Evolutionary conservation across 495 filamentous ascomycete genomes (phyloP), one percentile per base, ranked within the genome.

Genomic region (Cenococcum geophilum): DNA sequence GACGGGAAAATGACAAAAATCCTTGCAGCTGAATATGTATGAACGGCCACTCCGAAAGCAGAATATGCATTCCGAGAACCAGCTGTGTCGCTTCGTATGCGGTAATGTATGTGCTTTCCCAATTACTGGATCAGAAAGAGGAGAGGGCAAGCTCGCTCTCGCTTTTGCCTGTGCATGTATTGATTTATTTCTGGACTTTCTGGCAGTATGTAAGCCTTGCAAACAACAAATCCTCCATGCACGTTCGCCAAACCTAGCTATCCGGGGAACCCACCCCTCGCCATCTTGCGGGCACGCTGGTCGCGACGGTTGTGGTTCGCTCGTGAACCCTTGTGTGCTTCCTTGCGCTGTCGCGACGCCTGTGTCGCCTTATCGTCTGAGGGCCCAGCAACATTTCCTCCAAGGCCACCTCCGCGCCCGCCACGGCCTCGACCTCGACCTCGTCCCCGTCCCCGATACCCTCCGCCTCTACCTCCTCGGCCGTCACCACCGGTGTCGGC

Each of bases 311-410:
- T 76, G 57, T 77, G 75, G 61, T 77, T 77, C 53, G 74, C 75
- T 58, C 74, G 60, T 8, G 65, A 68, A 10, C 72, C 68, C 61
- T 87, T 64, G 80, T 80, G 68, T 81, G 87, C 73, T 82, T 96
- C 66, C 73, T 85, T 65, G 76, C 77, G 32, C 80, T 85, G 18
- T 76, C 86, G 65, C 42, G 76, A 66, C 48, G 74, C 75, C 57
- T 86, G 80, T 1, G 82, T 86, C 8, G 75, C 78, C 62, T 80
- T 80, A 22, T 87, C 83, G 14, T 79, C 77, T 16, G 82, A 72
- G 10, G 80, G 78, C 16, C 83, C 86, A 12, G 80, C 77, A 12
- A 83, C 81, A 62, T 78, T 79, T 37, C 83, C 83, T 56, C 80
- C 78, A 16, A 82, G 74, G 45, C 84, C 72, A 11, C 76, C 67